Base-by-base conservation (phyloP, 129 eudicot genomes). In the Arctium lappa region DNA sequence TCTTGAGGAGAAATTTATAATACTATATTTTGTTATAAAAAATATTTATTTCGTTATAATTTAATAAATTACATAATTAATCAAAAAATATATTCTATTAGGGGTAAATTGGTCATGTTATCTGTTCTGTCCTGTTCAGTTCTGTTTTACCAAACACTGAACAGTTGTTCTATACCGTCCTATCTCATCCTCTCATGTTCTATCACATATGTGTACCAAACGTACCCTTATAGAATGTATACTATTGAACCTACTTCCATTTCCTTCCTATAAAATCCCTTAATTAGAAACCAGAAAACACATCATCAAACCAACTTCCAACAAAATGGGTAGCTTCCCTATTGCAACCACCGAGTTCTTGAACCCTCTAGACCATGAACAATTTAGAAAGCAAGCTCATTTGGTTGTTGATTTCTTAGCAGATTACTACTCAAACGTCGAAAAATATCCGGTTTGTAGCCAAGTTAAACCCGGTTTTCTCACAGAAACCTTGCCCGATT, bases 401-500 rank as follows among this genome's bases (percentile, higher is more conserved):
- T 60, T 60, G 68, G 68, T 60, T 1, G 68, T 60, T 16, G 68
- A 60, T 60, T 60, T 16, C 68, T 60, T 60, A 60, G 68, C 68
- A 4, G 68, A 60, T 60, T 60, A 60, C 68, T 60, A 60, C 2
- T 16, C 22, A 1, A 60, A 60, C n/a, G n/a, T 60, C 68, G 68
- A 60, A 2, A 60, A 60, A n/a, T 60, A 60, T 7, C 68, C 68
- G 0, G 68, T 60, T 60, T 60, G 68, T 60, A 60, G 68, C 68
- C 86, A 82, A 32, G 88, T 88, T 15, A 68, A 82, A 18, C 87
- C 91, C 1, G 91, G 88, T 6, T 82, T 78, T 42, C 81, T 88
- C 0, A 79, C 60, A 10, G 48, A 80, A 46, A 12, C 62, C 0
- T 40, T 86, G 27, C 87, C 84, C 5, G 81, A 79, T 3, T 62